phyloP scores from a whole-genome alignment of 2,329 filamentous ascomycete species.

The Mycosphaerella sp. region DNA sequence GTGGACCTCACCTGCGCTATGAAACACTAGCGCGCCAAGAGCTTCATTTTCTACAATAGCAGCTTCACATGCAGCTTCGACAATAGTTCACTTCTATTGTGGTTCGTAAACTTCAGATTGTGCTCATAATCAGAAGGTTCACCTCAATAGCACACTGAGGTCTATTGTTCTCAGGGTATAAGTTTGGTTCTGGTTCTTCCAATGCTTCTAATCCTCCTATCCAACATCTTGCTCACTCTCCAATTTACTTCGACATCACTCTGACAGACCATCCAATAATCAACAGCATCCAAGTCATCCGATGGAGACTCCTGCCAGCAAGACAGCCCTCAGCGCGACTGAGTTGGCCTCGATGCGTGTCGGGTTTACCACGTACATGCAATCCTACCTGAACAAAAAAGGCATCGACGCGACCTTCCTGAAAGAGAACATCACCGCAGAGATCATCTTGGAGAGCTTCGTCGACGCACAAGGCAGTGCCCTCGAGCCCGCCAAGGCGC shows the following conservation, averaged over 20 bases:
- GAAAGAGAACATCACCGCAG: neutral
- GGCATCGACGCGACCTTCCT: constrained; percentile 4
- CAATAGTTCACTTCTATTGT: neutral
- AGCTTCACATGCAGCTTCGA: neutral
- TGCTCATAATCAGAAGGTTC: neutral
- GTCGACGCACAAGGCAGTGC: neutral
- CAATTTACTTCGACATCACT: neutral
- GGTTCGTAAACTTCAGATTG: too few species aligned
- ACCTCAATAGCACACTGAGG: neutral
- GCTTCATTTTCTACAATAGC: neutral
- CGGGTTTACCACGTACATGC: neutral
- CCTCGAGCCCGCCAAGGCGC: neutral
- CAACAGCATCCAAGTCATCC: neutral
- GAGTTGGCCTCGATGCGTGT: constrained; percentile 5
- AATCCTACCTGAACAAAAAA: neutral
- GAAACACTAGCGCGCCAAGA: neutral
- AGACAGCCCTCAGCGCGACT: neutral
- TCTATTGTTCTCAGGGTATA: neutral
- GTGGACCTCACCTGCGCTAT: neutral
- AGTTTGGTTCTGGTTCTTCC: neutral
- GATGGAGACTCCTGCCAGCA: neutral
- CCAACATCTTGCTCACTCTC: neutral
- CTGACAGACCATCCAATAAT: neutral
- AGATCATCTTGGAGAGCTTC: neutral
- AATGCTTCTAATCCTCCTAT: neutral